Evolutionary conservation across 495 filamentous ascomycete species (phyloP).

Genomic region (Tuber umbilicatum): DNA sequence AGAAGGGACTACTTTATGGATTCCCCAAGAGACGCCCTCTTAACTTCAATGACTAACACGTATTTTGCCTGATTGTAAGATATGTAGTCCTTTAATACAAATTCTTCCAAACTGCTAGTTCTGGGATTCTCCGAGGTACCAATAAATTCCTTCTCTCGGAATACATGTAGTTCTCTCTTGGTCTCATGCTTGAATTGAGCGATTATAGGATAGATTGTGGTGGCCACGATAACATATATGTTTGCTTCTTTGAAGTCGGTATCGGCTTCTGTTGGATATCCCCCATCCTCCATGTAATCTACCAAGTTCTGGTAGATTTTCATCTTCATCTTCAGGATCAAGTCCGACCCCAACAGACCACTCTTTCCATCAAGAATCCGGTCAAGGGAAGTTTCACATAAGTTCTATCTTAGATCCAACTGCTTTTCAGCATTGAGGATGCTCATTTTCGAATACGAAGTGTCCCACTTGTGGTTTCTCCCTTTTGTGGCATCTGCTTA

Average conservation of each 20-base stretch:
- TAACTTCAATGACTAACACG: conserved; percentile 10
- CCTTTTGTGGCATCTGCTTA: too few relatives aligned
- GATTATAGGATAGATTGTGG: conserved; percentile 6
- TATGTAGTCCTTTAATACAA: conserved; percentile 5
- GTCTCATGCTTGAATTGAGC: too few relatives aligned
- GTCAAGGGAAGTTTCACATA: not conserved
- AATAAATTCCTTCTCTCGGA: conserved; percentile 14
- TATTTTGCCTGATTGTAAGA: conserved; percentile 8
- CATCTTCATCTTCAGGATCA: conserved; percentile 8
- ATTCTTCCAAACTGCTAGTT: not conserved
- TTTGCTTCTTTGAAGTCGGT: conserved; percentile 17
- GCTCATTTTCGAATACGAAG: conserved; percentile 17
- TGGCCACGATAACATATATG: not conserved
- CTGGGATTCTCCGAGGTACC: not conserved
- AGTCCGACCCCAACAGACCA: not conserved
- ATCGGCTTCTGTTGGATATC: too few relatives aligned
- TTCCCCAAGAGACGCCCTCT: conserved; percentile 4
- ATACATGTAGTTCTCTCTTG: too few relatives aligned
- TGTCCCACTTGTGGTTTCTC: conserved; percentile 13
- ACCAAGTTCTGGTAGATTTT: not conserved
- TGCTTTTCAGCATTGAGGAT: conserved; percentile 6
- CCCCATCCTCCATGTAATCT: conserved; percentile 5
- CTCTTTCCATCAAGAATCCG: not conserved
- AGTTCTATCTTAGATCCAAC: not conserved
- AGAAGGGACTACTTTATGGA: conserved; percentile 19